Conservation (phyloP, 345 rosid species). For the Syzygium jambos region DNA sequence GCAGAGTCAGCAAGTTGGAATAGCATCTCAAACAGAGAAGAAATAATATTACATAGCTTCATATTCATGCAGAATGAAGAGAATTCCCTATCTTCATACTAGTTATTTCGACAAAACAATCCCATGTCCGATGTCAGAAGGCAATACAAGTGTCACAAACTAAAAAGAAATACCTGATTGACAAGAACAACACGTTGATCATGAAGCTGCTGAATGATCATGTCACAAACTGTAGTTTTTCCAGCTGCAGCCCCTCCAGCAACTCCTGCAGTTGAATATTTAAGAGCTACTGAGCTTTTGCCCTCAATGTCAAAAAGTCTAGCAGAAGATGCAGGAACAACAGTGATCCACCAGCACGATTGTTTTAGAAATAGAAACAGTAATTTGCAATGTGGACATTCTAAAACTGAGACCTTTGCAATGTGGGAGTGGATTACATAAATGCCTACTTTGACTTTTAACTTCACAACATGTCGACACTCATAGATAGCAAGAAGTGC, state of each 20-base stretch:
- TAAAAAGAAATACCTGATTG: conserved; percentile 50
- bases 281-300: not conserved
- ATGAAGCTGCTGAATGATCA: conserved; percentile 98
- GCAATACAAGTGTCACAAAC: not conserved
- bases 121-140: not conserved
- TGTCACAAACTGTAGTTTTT: conserved; percentile 96
- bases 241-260: conserved; percentile 99
- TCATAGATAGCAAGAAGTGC: not conserved
- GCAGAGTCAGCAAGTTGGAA: not conserved
- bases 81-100: not conserved
- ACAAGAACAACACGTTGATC: conserved; percentile 99
- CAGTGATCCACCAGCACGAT: not conserved
- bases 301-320: not conserved
- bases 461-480: not conserved
- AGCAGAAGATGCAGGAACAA: not conserved
- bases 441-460: not conserved
- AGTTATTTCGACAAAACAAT: not conserved
- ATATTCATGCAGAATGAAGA: not conserved
- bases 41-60: not conserved
- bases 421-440: not conserved
- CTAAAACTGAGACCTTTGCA: not conserved
- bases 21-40: not conserved
- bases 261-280: conserved; percentile 46
- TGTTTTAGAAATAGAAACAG: not conserved
- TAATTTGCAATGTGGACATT: not conserved